Base-by-base conservation (phyloP, 2,329 filamentous ascomycete genomes). In the Mycosphaerella arachidis region DNA sequence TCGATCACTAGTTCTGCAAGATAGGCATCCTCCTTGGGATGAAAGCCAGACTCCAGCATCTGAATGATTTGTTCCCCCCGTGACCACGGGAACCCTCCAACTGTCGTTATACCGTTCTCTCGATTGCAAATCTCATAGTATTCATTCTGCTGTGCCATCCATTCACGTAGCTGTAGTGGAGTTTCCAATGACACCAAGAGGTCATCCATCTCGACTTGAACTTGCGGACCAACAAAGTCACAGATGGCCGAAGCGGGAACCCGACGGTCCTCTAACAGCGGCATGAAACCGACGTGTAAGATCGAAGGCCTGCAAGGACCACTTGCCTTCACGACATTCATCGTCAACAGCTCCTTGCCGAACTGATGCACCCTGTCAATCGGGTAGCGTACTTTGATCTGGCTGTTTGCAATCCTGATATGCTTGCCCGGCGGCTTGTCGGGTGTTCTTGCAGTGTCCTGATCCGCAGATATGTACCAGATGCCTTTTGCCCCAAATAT, bases 401-500 rank as follows among this genome's bases (percentile, higher is more conserved):
- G 90, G 0, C 87, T 91, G 0, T 81, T 73, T 0, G 76, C 79
- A 16, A 87, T 84, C 57, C 86, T 80, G 46, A 92, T 53, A 10
- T 55, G 52, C 1, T 48, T 29, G 35, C 59, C 58, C 1, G n/a
- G 29, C 6, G 63, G 62, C 46, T 54, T 56, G 16, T 51, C 16
- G 13, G 48, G 18, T n/a, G 45, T 12, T 10, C 29, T 35, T 31
- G 27, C 4, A 40, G 29, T 24, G 16, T 33, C 18, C 50, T 30
- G 35, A 12, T 50, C 31, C 29, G 45, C 13, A 12, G 52, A n/a
- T 8, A 31, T 33, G 20, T 40, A 62, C 59, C 56, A 62, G 16
- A 62, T 78, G 0, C 90, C 90, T 71, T 93, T 93, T 0, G 87
- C 87, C 18, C 87, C 84, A 9, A 85, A 87, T 37, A 92, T 82